Evolutionary conservation across 306 rosid genomes (phyloP).

Genomic region (Sophora flavescens): DNA sequence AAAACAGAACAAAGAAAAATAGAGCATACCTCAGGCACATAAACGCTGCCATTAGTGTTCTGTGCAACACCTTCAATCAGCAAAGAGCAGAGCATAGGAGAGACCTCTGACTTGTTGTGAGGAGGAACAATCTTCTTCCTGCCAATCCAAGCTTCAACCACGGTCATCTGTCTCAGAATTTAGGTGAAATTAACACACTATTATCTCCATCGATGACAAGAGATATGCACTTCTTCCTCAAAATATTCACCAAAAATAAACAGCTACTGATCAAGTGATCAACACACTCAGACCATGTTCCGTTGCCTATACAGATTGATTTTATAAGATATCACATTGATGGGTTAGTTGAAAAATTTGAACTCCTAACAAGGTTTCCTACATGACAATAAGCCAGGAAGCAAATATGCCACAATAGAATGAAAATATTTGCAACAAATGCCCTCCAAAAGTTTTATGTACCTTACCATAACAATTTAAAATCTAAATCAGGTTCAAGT

Average conservation of each 20-base stretch:
- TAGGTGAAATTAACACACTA: conserved; percentile 13
- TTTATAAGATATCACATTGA: neutral
- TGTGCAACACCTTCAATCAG: conserved; percentile 79
- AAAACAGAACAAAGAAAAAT: neutral
- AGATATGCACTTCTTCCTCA: conserved; percentile 14
- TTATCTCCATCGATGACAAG: conserved; percentile 9
- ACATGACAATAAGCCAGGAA: conserved; percentile 14
- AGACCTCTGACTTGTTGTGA: conserved; percentile 58
- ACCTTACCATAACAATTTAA: conserved; percentile 2
- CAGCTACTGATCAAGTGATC: neutral
- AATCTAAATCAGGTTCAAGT: conserved; percentile 26
- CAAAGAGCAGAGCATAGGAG: conserved; percentile 57
- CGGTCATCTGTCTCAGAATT: conserved; percentile 70
- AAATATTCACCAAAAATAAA: conserved; percentile 37
- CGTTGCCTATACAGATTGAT: neutral
- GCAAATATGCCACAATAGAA: conserved; percentile 9
- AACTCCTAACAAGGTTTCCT: conserved; percentile 17
- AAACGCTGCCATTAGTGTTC: conserved; percentile 82
- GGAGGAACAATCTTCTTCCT: conserved; percentile 64
- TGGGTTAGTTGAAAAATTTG: conserved; percentile 1
- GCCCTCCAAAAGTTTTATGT: neutral
- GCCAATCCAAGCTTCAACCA: conserved; percentile 73
- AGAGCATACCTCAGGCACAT: conserved; percentile 68
- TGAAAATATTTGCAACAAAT: conserved; percentile 33
- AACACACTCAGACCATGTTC: neutral